phyloP scores from a whole-genome alignment of 1,284 basidiomycete genomes.

The Cystobasidium pallidum region DNA sequence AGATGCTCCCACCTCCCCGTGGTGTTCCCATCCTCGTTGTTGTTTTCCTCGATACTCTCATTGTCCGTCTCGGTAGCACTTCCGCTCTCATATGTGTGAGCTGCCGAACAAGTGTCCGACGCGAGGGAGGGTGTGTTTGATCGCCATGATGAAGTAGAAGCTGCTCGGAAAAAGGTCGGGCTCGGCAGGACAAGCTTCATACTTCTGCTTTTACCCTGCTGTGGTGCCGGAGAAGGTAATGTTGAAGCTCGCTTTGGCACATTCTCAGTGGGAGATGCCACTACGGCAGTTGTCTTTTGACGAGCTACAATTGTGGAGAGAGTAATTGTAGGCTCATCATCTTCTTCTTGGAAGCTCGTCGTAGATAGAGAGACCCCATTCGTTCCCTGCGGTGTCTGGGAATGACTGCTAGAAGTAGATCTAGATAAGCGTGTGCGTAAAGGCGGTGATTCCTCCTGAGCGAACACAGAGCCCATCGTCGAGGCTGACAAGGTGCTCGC shows the following conservation, averaged over 20 bases:
- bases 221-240: neutral
- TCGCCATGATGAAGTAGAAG: constrained; percentile 26
- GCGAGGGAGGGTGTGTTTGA: constrained; percentile 37
- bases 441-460: constrained; percentile 2
- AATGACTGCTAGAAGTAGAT: constrained; percentile 3
- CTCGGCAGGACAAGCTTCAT: neutral
- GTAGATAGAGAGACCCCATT: constrained; percentile 14
- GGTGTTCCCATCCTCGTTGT: neutral
- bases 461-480: constrained; percentile 1
- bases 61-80: constrained; percentile 40
- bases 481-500: constrained; percentile 15
- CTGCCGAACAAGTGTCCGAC: constrained; percentile 22
- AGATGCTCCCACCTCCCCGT: constrained; percentile 14
- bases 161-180: neutral
- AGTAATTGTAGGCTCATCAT: constrained; percentile 41
- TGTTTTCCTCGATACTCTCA: constrained; percentile 23
- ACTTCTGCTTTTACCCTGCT: neutral
- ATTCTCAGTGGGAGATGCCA: neutral
- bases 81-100: neutral
- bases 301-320: constrained; percentile 23
- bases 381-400: neutral
- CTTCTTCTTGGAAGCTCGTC: constrained; percentile 28
- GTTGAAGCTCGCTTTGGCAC: neutral
- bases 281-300: neutral
- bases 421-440: constrained; percentile 1